These are phyloP conservation scores for Diospyros lotus DNA, from an alignment of 148 eudicot species.

Conservation along the genomic window DNA sequence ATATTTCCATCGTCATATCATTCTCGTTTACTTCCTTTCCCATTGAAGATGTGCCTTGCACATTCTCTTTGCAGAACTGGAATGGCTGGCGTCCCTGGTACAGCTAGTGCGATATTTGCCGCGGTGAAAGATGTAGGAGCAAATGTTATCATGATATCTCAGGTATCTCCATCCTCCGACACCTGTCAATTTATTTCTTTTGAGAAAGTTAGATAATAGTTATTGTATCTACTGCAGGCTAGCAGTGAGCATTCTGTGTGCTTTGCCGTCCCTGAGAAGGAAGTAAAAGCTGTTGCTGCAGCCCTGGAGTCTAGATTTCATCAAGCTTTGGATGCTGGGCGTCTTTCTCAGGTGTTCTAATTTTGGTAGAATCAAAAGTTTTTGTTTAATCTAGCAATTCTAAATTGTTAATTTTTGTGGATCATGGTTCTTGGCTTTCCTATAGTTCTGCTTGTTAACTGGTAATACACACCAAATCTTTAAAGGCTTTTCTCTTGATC, in stretches of 20 bases:
- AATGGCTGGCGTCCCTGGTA: constrained; percentile 99
- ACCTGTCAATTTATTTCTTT: not conserved
- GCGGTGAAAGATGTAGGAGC: constrained; percentile 97
- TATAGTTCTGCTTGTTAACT: not conserved
- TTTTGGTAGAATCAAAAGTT: no score
- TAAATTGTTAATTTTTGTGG: not conserved
- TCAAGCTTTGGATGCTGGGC: constrained; percentile 89
- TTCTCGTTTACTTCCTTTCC: constrained; percentile 6
- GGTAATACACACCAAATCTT: no score
- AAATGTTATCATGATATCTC: constrained; percentile 97
- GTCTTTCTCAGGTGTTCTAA: constrained; percentile 81
- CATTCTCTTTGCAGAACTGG: constrained; percentile 65
- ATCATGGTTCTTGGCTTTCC: not conserved
- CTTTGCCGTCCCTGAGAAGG: constrained; percentile 97
- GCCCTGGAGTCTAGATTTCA: constrained; percentile 80
- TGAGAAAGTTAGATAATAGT: constrained; percentile 12
- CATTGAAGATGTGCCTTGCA: constrained; percentile 14
- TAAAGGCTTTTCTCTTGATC: no score
- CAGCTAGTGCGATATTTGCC: constrained; percentile 84
- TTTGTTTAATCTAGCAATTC: not conserved
- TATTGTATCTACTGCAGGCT: constrained; percentile 52
- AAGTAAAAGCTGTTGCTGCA: constrained; percentile 83
- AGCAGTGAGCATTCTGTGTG: constrained; percentile 99
- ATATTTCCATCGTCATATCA: not conserved
- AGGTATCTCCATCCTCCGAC: constrained; percentile 40